phyloP scores from a whole-genome alignment of 495 filamentous ascomycete species.

The Tuber brumale region DNA sequence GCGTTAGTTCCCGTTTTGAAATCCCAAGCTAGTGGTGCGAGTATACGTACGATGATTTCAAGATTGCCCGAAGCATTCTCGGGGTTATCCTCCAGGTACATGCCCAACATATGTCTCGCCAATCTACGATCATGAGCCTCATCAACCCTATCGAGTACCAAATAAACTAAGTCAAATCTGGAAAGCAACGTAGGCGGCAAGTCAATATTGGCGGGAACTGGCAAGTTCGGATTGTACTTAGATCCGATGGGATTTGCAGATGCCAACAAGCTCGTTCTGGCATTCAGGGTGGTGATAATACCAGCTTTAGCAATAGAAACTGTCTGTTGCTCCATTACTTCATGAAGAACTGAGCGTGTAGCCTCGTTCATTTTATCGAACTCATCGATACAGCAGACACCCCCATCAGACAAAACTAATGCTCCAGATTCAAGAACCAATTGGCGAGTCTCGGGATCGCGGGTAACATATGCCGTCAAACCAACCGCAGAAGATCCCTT shows the following conservation, averaged over 20 bases:
- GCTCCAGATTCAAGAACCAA: constrained; percentile 95
- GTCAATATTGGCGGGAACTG: constrained; percentile 96
- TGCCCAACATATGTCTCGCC: constrained; percentile 85
- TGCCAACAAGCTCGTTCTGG: constrained; percentile 85
- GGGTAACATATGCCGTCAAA: constrained; percentile 95
- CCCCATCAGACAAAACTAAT: constrained; percentile 88
- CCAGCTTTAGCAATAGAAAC: constrained; percentile 98
- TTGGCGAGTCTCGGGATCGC: constrained; percentile 89
- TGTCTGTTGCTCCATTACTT: constrained; percentile 99
- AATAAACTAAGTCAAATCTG: constrained; percentile 92
- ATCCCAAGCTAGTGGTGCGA: background rate
- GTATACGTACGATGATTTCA: constrained; percentile 26
- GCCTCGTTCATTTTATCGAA: constrained; percentile 99
- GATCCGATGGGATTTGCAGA: constrained; percentile 97
- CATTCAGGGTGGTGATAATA: constrained; percentile 97
- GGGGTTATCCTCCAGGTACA: constrained; percentile 93
- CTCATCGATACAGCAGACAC: constrained; percentile 97
- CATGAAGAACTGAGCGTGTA: constrained; percentile 90
- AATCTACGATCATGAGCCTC: constrained; percentile 80
- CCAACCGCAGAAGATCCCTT: constrained; percentile 96
- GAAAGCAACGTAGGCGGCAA: constrained; percentile 90
- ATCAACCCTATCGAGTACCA: constrained; percentile 88
- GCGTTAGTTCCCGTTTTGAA: constrained; percentile 39
- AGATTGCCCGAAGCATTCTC: constrained; percentile 61
- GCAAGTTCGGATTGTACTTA: constrained; percentile 91